Percentiles rank a stretch among this genome's conserved stretches.
phyloP scores from a whole-genome alignment of 2,329 filamentous ascomycete species.

The Sclerotinia spermophila region DNA sequence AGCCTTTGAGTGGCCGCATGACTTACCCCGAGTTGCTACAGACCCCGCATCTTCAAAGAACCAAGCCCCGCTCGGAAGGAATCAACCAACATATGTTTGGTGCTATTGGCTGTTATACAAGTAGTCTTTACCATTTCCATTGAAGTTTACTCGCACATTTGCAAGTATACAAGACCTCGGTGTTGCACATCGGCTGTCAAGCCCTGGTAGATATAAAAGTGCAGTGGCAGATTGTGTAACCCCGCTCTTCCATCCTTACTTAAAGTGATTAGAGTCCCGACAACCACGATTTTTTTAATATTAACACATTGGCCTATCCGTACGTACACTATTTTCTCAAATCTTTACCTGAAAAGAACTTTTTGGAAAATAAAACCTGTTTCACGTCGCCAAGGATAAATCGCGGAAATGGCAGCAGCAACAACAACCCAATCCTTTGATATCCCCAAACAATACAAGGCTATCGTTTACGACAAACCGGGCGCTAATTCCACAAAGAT shows the following conservation, averaged over 20 bases:
- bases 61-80: neutral
- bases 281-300: neutral
- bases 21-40: constrained; percentile 1
- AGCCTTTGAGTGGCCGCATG: neutral
- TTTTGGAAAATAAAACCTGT: neutral
- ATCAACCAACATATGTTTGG: neutral
- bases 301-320: neutral
- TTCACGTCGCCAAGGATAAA: neutral
- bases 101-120: neutral
- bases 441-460: constrained; percentile 59
- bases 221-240: neutral
- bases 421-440: constrained; percentile 34
- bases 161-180: neutral
- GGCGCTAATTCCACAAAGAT: constrained; percentile 63
- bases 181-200: neutral
- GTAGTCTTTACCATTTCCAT: neutral
- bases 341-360: neutral
- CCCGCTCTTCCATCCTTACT: constrained; percentile 4
- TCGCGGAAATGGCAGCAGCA: constrained; percentile 31
- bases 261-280: constrained; percentile 3
- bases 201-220: neutral
- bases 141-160: neutral
- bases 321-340: neutral
- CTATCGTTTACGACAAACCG: constrained; percentile 61
- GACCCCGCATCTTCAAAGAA: neutral